Conservation (phyloP, 495 filamentous ascomycete genomes). For the Echria macrotheca region DNA sequence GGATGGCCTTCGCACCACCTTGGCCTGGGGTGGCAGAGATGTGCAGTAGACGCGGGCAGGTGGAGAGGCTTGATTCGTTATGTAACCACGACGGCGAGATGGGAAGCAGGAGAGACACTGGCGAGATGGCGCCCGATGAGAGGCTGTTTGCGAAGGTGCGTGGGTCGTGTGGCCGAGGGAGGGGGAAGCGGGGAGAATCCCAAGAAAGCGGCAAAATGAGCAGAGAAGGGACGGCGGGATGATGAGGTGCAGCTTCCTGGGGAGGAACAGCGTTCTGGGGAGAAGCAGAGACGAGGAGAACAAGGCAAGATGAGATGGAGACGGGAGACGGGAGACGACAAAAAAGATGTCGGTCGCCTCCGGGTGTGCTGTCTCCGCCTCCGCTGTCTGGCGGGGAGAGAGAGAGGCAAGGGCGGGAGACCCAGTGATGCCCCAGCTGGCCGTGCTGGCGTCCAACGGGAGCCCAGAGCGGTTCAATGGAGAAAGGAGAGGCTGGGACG, state of each 20-base stretch:
- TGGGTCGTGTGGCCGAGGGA: neutral
- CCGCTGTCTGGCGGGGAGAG: too few species aligned
- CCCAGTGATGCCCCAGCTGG: neutral
- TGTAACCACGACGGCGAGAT: conserved; percentile 1
- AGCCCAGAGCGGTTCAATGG: conserved; percentile 7
- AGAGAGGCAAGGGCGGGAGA: neutral
- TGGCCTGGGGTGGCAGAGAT: conserved; percentile 4
- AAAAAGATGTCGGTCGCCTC: too few species aligned
- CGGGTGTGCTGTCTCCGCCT: too few species aligned
- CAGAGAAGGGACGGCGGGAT: too few species aligned
- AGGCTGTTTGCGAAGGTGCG: neutral
- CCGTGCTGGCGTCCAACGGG: conserved; percentile 9
- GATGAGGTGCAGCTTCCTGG: neutral
- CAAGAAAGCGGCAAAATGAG: too few species aligned
- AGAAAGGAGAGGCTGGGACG: conserved; percentile 8
- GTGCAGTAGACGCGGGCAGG: conserved; percentile 15
- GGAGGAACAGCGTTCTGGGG: neutral
- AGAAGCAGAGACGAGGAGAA: neutral
- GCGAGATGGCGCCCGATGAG: neutral
- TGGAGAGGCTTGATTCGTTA: conserved; percentile 20
- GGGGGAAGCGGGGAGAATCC: too few species aligned
- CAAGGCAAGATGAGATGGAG: neutral
- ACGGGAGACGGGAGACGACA: neutral
- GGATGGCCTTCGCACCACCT: conserved; percentile 17
- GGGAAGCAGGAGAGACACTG: conserved; percentile 9